These are phyloP conservation scores for Phlyctochytrium planicorne DNA, from an alignment of 192 early-diverging fungal species.

Conservation along the genomic window DNA sequence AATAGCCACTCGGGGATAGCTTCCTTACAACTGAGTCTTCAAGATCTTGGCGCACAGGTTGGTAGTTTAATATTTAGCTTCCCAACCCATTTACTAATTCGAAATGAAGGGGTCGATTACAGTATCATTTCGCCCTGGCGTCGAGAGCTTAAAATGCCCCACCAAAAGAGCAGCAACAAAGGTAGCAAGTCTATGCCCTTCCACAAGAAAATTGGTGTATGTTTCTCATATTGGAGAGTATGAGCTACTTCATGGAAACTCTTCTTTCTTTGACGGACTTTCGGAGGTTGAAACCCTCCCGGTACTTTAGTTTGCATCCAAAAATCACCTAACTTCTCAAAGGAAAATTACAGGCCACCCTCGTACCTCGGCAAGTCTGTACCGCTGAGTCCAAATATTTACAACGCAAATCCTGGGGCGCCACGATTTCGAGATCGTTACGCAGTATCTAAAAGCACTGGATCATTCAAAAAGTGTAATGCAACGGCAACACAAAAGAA, in stretches of 20 bases:
- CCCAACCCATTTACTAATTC: no score
- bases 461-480: constrained; percentile 20
- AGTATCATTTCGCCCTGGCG: no score
- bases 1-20: no score
- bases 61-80: no score
- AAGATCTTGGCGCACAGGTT: no score
- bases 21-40: no score
- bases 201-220: not conserved
- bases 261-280: not conserved
- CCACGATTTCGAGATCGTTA: constrained; percentile 24
- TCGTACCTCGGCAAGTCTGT: constrained; percentile 18
- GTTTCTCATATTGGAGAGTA: not conserved
- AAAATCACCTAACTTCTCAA: no score
- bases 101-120: no score
- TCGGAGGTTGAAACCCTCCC: constrained; percentile 15
- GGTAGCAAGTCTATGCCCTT: no score
- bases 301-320: constrained; percentile 1
- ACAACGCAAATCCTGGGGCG: constrained; percentile 24
- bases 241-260: constrained; percentile 11
- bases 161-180: no score
- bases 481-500: not conserved
- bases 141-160: no score
- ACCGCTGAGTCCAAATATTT: constrained; percentile 21
- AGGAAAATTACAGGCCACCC: constrained; percentile 29
- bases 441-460: constrained; percentile 20